Evolutionary conservation across 1,284 basidiomycete genomes (phyloP), one percentile per base, ranked within the genome.

Genomic region (Ustilago hordei): DNA sequence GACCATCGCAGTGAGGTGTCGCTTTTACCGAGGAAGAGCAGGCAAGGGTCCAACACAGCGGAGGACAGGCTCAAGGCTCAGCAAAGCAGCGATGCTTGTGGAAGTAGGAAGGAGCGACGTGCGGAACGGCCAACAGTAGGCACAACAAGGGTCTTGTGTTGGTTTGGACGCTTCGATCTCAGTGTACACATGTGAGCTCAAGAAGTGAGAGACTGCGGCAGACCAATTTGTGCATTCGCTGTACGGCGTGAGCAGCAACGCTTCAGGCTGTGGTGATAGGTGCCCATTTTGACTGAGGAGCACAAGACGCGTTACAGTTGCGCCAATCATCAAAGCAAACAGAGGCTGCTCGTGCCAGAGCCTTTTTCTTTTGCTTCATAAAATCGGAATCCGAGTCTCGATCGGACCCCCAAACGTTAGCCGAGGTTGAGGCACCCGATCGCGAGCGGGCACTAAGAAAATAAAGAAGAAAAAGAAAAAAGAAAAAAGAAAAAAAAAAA

Each of bases 1-100:
- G 13, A 41, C 39, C 39, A 15, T 41, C 15, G 13, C 39, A 41
- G 39, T 3, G 13, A 41, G 39, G 39, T 41, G 39, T 41, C 9
- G 39, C 39, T 1, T 41, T 28, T 41, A 41, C 13, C 39, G 11
- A 17, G 39, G 39, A 41, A 15, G 13, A 41, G 13, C 4, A 15
- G 7, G 39, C 6, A 41, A 41, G 39, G 39, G 23, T 28, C 23
- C 23, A 28, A 28, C 23, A 41, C 13, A 41, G 39, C 13, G 13
- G 8, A 23, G 34, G 54, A n/a, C 7, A 38, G 54, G 35, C 54
- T n/a, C 36, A 35, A 38, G 54, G 35, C 54, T n/a, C 36, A 35
- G 36, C 54, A 6, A n/a, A 55, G 54, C 54, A 2, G 45, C 45
- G 45, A 48, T 48, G 45, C 19, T 9, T 8, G 45, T 48, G 45